phyloP scores from a whole-genome alignment of 768 basidiomycete genomes.

The Suillus lakei region DNA sequence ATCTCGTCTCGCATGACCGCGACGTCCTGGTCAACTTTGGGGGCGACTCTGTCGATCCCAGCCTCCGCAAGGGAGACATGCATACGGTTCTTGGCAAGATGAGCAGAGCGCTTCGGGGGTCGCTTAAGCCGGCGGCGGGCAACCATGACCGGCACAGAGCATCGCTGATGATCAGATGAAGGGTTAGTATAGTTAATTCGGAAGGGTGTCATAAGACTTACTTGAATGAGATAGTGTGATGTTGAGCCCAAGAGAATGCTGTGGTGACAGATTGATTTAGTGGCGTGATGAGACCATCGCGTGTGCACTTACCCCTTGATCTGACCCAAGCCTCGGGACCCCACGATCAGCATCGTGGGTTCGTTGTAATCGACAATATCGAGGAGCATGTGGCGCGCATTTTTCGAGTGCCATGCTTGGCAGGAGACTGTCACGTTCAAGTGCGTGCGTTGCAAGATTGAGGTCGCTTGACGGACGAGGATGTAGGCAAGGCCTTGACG shows the following conservation, averaged over 20 bases:
- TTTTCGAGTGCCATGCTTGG: constrained; percentile 98
- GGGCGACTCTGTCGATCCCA: constrained; percentile 85
- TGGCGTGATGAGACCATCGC: neutral
- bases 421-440: constrained; percentile 87
- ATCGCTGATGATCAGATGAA: constrained; percentile 57
- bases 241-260: constrained; percentile 95
- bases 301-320: constrained; percentile 75
- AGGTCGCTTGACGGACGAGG: constrained; percentile 86
- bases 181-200: neutral
- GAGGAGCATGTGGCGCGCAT: constrained; percentile 87
- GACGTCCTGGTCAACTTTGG: constrained; percentile 86
- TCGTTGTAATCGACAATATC: constrained; percentile 88
- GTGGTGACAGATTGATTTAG: neutral
- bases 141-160: constrained; percentile 96
- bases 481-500: constrained; percentile 90
- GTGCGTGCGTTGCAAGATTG: constrained; percentile 87
- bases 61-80: constrained; percentile 88
- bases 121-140: constrained; percentile 90
- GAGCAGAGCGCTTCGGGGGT: constrained; percentile 79
- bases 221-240: constrained; percentile 91
- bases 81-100: constrained; percentile 78
- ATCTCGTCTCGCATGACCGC: constrained; percentile 81
- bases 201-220: constrained; percentile 29
- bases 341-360: constrained; percentile 93
- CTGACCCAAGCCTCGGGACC: constrained; percentile 88